A percentile compares a stretch with the other conserved stretches of the same genome.
Evolutionary conservation across 1,284 basidiomycete species (phyloP).

Genomic region (Trametes hirsuta): DNA sequence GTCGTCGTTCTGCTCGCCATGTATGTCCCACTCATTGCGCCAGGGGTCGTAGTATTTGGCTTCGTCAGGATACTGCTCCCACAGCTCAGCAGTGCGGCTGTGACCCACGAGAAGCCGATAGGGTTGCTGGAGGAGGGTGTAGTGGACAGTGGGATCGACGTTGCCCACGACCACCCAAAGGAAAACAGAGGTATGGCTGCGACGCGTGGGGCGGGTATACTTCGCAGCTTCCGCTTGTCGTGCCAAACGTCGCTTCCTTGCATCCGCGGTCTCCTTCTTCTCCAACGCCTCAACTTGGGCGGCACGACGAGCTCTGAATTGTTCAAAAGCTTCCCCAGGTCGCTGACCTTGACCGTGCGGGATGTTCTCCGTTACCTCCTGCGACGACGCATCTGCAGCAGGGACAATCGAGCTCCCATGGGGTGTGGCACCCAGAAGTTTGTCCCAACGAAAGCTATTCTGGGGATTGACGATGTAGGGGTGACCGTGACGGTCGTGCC

Average conservation of each 20-base stretch:
- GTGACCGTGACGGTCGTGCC: too few relatives aligned
- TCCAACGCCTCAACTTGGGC: neutral
- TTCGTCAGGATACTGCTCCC: slow-evolving; percentile 2
- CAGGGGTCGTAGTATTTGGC: slow-evolving; percentile 8
- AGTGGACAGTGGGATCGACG: neutral
- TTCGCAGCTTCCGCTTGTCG: neutral
- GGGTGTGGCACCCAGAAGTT: neutral
- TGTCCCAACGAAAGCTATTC: neutral
- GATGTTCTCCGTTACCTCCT: neutral
- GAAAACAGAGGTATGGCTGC: neutral
- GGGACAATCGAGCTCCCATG: neutral
- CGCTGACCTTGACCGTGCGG: slow-evolving; percentile 2
- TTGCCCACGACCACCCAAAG: slow-evolving; percentile 2
- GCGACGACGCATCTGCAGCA: neutral
- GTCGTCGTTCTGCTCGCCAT: neutral
- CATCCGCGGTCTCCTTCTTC: neutral
- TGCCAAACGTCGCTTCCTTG: neutral
- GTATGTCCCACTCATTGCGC: slow-evolving; percentile 8
- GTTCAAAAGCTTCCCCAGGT: neutral
- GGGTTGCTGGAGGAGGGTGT: neutral
- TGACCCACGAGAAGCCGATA: neutral
- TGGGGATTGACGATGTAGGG: too few relatives aligned
- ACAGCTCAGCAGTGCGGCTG: neutral
- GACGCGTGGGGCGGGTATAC: slow-evolving; percentile 6
- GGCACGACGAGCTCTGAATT: slow-evolving; percentile 1